phyloP scores from a whole-genome alignment of 345 rosid genomes.

The Litchi chinensis region DNA sequence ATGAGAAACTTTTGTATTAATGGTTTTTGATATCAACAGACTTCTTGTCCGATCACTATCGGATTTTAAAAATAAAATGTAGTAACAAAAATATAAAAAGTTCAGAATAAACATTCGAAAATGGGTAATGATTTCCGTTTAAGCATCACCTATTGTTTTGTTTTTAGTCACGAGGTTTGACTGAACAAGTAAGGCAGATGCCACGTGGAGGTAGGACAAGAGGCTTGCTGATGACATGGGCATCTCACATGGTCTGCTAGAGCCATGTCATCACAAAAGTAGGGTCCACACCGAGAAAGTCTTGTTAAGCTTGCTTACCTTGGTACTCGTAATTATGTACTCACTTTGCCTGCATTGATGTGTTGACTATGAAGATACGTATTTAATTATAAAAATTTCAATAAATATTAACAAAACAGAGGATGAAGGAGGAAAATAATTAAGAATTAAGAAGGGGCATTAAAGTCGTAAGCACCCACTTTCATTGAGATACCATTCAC shows the following conservation, averaged over 20 bases:
- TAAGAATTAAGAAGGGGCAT: not conserved
- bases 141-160: not conserved
- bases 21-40: no score
- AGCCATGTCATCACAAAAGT: constrained; percentile 10
- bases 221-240: constrained; percentile 18
- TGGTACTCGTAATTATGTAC: not conserved
- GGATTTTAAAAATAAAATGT: no score
- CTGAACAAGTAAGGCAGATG: not conserved
- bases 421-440: not conserved
- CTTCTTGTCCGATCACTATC: no score
- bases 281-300: not conserved
- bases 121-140: not conserved
- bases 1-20: no score
- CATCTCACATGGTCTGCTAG: constrained; percentile 25
- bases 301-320: not conserved
- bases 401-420: no score
- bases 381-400: no score
- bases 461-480: not conserved
- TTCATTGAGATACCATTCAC: not conserved
- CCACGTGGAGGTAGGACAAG: constrained; percentile 17
- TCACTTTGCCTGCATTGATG: no score
- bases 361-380: not conserved
- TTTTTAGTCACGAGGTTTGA: not conserved
- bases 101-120: not conserved
- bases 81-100: not conserved